Conservation (phyloP, 2,329 filamentous ascomycete genomes). For the Dothidotthia symphoricarpi region DNA sequence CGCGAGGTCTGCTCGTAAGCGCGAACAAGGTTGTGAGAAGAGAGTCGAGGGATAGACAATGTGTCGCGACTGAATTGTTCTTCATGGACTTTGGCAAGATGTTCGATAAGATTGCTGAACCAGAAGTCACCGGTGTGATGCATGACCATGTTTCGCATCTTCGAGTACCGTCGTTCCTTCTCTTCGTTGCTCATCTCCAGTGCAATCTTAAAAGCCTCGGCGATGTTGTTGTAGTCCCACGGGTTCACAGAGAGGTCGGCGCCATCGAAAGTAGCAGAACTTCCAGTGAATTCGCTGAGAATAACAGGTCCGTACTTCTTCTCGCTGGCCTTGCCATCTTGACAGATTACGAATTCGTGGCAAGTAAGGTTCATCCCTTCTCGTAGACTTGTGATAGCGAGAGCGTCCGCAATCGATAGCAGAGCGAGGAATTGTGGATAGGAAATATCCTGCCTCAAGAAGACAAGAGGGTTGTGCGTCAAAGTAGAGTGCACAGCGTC, state of each 20-base stretch:
- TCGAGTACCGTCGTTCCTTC: conserved; percentile 70
- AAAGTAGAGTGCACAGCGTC: conserved; percentile 89
- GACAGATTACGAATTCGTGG: conserved; percentile 90
- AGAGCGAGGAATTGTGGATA: conserved; percentile 92
- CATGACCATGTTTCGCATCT: conserved; percentile 70
- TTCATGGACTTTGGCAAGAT: conserved; percentile 72
- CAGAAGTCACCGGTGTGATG: conserved; percentile 83
- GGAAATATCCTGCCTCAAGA: conserved; percentile 90
- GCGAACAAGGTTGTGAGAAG: conserved; percentile 61
- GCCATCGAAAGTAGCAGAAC: conserved; percentile 77
- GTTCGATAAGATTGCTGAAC: conserved; percentile 72
- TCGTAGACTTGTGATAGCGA: conserved; percentile 93
- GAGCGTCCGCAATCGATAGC: conserved; percentile 80
- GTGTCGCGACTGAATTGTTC: conserved; percentile 84
- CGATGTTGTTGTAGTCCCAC: conserved; percentile 89
- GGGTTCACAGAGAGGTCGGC: conserved; percentile 86
- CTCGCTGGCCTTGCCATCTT: conserved; percentile 70
- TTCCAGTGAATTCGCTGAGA: conserved; percentile 92
- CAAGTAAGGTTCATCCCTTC: conserved; percentile 97
- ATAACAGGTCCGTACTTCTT: conserved; percentile 89
- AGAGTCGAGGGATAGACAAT: conserved; percentile 81
- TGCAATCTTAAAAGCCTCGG: conserved; percentile 78
- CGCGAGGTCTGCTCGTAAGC: conserved; percentile 66
- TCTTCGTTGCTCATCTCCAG: conserved; percentile 77
- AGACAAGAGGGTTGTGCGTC: conserved; percentile 88